Conservation (phyloP, 2,329 filamentous ascomycete species). For the Neurospora crassa region DNA sequence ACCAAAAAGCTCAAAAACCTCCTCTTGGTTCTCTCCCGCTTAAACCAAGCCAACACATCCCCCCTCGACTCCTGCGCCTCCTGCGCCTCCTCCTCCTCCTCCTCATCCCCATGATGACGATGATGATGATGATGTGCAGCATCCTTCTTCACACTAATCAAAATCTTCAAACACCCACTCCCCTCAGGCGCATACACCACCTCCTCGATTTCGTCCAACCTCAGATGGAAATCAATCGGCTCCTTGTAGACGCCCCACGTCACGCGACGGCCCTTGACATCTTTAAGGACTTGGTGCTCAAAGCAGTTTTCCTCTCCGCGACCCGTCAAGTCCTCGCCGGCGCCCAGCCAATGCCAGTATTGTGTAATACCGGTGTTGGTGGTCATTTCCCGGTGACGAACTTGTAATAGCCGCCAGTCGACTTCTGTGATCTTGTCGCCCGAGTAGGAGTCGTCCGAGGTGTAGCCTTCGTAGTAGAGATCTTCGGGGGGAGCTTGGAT, state of each 20-base stretch:
- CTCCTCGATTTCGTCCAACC: slow-evolving; percentile 35
- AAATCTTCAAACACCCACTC: slow-evolving; percentile 27
- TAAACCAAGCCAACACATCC: slow-evolving; percentile 41
- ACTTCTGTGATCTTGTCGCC: slow-evolving; percentile 32
- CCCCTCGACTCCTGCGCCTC: slow-evolving; percentile 26
- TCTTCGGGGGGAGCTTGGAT: slow-evolving; percentile 20
- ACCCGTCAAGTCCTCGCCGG: slow-evolving; percentile 20
- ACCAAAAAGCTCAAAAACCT: slow-evolving; percentile 40
- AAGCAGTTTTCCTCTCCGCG: slow-evolving; percentile 29
- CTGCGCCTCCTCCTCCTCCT: too few relatives aligned
- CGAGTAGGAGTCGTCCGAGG: slow-evolving; percentile 42
- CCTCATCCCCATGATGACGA: neutral
- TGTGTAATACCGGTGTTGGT: slow-evolving; percentile 40
- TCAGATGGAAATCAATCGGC: slow-evolving; percentile 41
- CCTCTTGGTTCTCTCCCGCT: slow-evolving; percentile 41
- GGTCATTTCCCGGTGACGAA: slow-evolving; percentile 39
- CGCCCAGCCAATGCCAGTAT: slow-evolving; percentile 44
- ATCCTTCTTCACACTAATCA: slow-evolving; percentile 28
- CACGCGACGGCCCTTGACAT: slow-evolving; percentile 27
- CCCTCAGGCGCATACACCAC: slow-evolving; percentile 33
- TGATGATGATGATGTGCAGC: too few relatives aligned
- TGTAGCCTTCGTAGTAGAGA: slow-evolving; percentile 36
- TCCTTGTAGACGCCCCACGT: slow-evolving; percentile 41
- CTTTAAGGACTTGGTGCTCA: slow-evolving; percentile 44
- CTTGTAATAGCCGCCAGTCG: slow-evolving; percentile 43